phyloP scores from a whole-genome alignment of 495 filamentous ascomycete species.

The Aspergillus coremiiformis region DNA sequence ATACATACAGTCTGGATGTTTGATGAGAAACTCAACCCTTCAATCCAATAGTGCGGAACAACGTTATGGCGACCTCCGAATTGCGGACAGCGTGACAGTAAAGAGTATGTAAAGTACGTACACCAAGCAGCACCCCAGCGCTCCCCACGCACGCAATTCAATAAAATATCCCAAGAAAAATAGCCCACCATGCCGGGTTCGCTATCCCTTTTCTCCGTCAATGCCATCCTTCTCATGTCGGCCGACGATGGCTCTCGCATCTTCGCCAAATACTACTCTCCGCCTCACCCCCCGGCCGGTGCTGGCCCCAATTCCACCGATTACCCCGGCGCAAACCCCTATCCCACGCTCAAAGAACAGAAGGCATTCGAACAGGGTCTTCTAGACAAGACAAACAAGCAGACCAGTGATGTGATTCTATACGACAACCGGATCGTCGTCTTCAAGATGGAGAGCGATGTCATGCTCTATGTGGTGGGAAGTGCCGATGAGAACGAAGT shows the following conservation, averaged over 20 bases:
- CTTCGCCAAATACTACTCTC: constrained; percentile 90
- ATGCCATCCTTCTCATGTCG: constrained; percentile 85
- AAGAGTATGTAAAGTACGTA: constrained; percentile 19
- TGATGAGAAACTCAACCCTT: no score
- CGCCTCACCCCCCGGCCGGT: constrained; percentile 66
- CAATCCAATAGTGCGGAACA: constrained; percentile 28
- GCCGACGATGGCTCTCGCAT: constrained; percentile 83
- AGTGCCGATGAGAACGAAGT: constrained; percentile 94
- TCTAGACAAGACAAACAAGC: constrained; percentile 92
- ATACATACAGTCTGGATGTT: no score
- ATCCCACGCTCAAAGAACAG: constrained; percentile 84
- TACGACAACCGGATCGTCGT: constrained; percentile 93
- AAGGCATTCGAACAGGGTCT: constrained; percentile 94
- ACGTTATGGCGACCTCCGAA: constrained; percentile 29
- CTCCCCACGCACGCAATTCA: background rate
- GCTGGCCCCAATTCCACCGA: constrained; percentile 43
- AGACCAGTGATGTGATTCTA: constrained; percentile 87
- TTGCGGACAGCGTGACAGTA: constrained; percentile 36
- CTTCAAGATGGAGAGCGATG: constrained; percentile 95
- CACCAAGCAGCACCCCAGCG: constrained; percentile 1
- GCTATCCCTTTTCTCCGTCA: constrained; percentile 83
- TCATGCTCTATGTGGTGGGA: constrained; percentile 94
- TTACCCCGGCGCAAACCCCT: constrained; percentile 66
- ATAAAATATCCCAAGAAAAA: constrained; percentile 3
- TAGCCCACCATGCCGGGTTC: constrained; percentile 31